A percentile compares a stretch with the other conserved stretches of the same genome.
Evolutionary conservation across 2,329 filamentous ascomycete genomes (phyloP).

Genomic region (Fusarium caatingaense): DNA sequence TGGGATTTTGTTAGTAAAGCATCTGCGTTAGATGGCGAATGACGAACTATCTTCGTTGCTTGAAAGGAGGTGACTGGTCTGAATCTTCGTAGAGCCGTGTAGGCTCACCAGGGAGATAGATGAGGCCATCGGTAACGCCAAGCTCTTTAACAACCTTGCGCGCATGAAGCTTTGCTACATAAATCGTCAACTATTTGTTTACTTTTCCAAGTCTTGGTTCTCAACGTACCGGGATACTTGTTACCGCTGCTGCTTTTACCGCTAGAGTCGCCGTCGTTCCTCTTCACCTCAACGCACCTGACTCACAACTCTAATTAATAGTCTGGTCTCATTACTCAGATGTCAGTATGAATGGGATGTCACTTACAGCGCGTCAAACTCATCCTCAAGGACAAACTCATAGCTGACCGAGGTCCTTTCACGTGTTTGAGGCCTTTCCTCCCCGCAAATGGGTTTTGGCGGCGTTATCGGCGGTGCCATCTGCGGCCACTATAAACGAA

Average conservation of each 20-base stretch:
- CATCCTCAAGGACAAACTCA: slow-evolving; percentile 60
- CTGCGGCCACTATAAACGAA: slow-evolving; percentile 7
- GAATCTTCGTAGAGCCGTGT: slow-evolving; percentile 67
- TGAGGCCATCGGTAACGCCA: slow-evolving; percentile 60
- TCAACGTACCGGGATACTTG: slow-evolving; percentile 54
- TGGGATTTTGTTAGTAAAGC: slow-evolving; percentile 40
- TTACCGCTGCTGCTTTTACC: slow-evolving; percentile 39
- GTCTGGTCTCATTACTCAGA: not conserved
- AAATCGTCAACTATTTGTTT: not conserved
- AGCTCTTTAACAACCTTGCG: slow-evolving; percentile 66
- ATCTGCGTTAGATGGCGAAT: not conserved
- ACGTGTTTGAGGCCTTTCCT: slow-evolving; percentile 34
- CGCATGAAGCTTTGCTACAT: slow-evolving; percentile 66
- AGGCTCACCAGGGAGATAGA: slow-evolving; percentile 66
- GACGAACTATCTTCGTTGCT: slow-evolving; percentile 69
- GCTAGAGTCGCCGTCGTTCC: slow-evolving; percentile 25
- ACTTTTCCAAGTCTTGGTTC: not conserved
- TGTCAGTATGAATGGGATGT: not conserved
- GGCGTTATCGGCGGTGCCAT: slow-evolving; percentile 36
- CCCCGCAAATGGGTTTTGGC: slow-evolving; percentile 36
- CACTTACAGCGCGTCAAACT: slow-evolving; percentile 67
- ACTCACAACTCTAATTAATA: slow-evolving; percentile 8
- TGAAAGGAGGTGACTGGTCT: slow-evolving; percentile 66
- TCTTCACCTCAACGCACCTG: slow-evolving; percentile 55
- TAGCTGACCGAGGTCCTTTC: slow-evolving; percentile 39